Evolutionary conservation across 1,139 yeast species (phyloP).

Genomic region (Geotrichum phurueaensis): DNA sequence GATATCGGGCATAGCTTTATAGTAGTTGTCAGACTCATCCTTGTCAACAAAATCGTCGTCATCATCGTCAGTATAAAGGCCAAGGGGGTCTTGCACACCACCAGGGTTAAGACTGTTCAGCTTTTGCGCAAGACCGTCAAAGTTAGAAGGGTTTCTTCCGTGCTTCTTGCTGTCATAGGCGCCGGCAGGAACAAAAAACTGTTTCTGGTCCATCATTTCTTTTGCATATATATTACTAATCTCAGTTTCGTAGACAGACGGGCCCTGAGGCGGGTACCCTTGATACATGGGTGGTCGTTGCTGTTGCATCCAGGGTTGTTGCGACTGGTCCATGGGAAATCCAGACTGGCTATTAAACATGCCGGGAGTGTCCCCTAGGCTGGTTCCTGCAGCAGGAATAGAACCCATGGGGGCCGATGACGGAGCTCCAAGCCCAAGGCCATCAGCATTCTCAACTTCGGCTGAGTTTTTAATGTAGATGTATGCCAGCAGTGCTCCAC

Average conservation of each 20-base stretch:
- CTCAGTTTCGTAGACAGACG: background rate
- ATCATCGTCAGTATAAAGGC: background rate
- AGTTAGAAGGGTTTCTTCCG: background rate
- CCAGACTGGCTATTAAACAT: background rate
- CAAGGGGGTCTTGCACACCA: background rate
- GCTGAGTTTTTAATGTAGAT: background rate
- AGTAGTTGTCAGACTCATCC: background rate
- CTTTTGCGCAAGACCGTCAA: background rate
- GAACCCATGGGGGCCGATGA: background rate
- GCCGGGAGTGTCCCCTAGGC: background rate
- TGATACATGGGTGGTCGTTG: background rate
- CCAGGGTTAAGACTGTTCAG: background rate
- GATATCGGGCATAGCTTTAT: background rate
- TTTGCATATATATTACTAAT: background rate
- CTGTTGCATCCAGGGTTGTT: background rate
- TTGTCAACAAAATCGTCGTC: background rate
- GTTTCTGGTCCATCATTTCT: background rate
- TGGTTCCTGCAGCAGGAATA: conserved; percentile 11
- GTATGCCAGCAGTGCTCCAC: conserved; percentile 1
- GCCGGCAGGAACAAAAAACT: background rate
- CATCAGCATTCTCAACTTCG: background rate
- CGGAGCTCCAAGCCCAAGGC: background rate
- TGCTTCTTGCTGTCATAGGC: background rate
- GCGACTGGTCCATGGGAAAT: background rate
- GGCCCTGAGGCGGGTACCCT: background rate